Base-by-base conservation (phyloP, 495 filamentous ascomycete species). In the Talaromyces liani region DNA sequence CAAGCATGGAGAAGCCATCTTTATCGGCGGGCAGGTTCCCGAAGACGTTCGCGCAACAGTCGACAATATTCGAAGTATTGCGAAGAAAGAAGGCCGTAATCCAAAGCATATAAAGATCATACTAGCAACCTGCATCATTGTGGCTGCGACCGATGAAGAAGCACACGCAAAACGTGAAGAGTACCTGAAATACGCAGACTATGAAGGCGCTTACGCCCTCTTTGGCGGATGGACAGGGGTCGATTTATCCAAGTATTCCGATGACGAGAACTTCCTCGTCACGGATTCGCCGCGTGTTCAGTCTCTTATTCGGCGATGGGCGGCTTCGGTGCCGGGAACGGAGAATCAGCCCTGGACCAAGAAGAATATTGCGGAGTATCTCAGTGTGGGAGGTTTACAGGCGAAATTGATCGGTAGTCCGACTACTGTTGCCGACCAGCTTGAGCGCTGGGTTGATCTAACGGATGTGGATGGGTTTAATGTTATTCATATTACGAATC, bases 141-240 rank as follows among this genome's bases (percentile, higher is more conserved):
- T 87, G 2, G 84, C 80, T 0, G 72, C 69, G 2, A 85, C 82
- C 0, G 77, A 84, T 33, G 81, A 82, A 62, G 82, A 83, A 53
- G 84, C 84, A 1, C 68, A 70, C 33, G 79, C 70, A 0, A 85
- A 85, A 67, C 70, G 78, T n/a, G 71, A 69, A 0, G 81, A 83
- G 22, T 80, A 77, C 54, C 56, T 77, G 7, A 68, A 75, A 47
- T 85, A 85, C 67, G 83, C 79, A 12, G 82, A 82, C 53, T 72
- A 70, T n/a, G 84, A 86, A 67, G 85, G 84, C 2, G 84, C 80
- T 3, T 68, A 85, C 29, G 82, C 83, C 6, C 67, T 86, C 47
- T 88, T 86, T 67, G 83, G 83, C 6, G 84, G 84, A n/a, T 86
- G 84, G 83, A 85, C 84, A 6, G 84, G 83, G 2, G 78, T 86